phyloP scores from a whole-genome alignment of 495 filamentous ascomycete species.

The Penicillium dipodomyicola region DNA sequence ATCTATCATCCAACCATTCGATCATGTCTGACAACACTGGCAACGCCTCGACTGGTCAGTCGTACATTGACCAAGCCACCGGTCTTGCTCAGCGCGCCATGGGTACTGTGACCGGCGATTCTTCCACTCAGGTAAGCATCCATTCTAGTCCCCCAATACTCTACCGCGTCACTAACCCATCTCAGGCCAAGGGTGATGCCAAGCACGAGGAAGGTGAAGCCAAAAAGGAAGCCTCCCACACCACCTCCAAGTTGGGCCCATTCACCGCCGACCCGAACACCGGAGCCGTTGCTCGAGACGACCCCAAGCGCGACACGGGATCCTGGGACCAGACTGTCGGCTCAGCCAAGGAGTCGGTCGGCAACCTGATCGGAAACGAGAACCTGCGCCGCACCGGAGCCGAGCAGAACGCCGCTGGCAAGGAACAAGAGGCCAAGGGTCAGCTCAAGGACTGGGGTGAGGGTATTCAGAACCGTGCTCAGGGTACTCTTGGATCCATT shows the following conservation, averaged over 20 bases:
- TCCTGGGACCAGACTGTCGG: slow-evolving; percentile 86
- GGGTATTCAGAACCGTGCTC: slow-evolving; percentile 68
- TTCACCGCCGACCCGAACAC: slow-evolving; percentile 60
- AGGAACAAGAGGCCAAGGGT: slow-evolving; percentile 78
- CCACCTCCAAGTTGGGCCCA: slow-evolving; percentile 67
- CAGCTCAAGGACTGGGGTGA: slow-evolving; percentile 74
- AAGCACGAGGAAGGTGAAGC: slow-evolving; percentile 59
- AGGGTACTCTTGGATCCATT: slow-evolving; percentile 67
- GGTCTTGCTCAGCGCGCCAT: slow-evolving; percentile 70
- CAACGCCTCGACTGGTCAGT: slow-evolving; percentile 75
- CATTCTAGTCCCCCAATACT: background rate
- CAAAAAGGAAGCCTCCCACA: slow-evolving; percentile 64
- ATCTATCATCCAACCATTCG: slow-evolving; percentile 33
- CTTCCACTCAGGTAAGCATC: slow-evolving; percentile 57
- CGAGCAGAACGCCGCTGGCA: slow-evolving; percentile 76
- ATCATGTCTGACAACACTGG: slow-evolving; percentile 52
- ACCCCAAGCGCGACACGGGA: slow-evolving; percentile 67
- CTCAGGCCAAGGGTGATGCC: slow-evolving; percentile 49
- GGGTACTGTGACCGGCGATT: slow-evolving; percentile 72
- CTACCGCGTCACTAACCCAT: slow-evolving; percentile 11
- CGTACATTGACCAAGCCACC: slow-evolving; percentile 74
- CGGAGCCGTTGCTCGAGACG: slow-evolving; percentile 69
- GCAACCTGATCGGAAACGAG: slow-evolving; percentile 72
- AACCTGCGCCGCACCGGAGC: slow-evolving; percentile 68
- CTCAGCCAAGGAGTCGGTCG: slow-evolving; percentile 77